These are phyloP conservation scores for Serendipita sp. DNA, from an alignment of 768 basidiomycete genomes.

Conservation along the genomic window DNA sequence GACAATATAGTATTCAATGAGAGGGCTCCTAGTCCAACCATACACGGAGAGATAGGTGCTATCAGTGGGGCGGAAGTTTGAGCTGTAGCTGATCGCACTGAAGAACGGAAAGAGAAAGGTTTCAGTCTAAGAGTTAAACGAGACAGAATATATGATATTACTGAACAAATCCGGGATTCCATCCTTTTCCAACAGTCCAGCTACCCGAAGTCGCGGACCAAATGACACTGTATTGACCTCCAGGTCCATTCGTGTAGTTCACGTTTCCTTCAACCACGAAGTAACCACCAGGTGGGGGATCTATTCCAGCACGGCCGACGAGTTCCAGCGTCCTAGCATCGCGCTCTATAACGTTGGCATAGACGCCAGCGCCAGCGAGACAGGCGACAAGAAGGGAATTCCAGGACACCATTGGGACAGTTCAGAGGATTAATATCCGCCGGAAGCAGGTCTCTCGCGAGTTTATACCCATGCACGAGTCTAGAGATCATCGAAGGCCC, in stretches of 20 bases:
- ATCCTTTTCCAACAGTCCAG: constrained; percentile 27
- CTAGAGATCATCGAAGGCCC: too few species aligned
- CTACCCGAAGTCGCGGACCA: constrained; percentile 21
- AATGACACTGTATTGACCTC: constrained; percentile 21
- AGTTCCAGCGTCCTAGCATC: neutral
- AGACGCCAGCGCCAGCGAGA: neutral
- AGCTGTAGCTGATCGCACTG: constrained; percentile 26
- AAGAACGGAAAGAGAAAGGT: neutral
- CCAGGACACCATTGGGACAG: neutral
- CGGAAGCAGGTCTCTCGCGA: too few species aligned
- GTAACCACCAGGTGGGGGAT: constrained; percentile 19
- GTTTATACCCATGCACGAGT: too few species aligned
- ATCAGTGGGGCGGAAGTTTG: constrained; percentile 23
- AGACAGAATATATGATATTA: neutral
- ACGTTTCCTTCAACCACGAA: constrained; percentile 9
- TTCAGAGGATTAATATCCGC: neutral
- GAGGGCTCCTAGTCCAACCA: constrained; percentile 31
- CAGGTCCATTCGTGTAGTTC: constrained; percentile 21
- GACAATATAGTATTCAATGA: constrained; percentile 33
- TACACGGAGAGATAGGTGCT: constrained; percentile 31
- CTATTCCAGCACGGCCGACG: constrained; percentile 3
- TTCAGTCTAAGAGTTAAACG: neutral
- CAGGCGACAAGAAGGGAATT: neutral
- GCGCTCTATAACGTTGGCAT: neutral
- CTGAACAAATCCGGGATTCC: constrained; percentile 23